Conservation (phyloP, 1,139 yeast species). For the Debaryomyces udenii region DNA sequence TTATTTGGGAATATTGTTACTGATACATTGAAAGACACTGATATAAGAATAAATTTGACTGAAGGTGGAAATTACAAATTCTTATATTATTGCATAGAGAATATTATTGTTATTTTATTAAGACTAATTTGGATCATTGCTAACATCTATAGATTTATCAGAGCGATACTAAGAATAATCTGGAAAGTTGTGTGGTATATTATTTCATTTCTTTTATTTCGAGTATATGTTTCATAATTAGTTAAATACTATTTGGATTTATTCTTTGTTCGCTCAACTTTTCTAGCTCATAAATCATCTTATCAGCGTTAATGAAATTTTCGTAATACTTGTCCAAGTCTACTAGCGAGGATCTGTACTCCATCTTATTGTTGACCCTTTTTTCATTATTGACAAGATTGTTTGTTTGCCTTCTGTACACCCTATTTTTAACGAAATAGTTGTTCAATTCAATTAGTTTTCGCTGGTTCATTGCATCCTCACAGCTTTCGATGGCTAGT, state of each 20-base stretch:
- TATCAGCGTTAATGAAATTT: constrained; percentile 31
- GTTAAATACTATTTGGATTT: not conserved
- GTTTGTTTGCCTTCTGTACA: constrained; percentile 12
- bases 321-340: constrained; percentile 18
- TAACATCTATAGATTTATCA: constrained; percentile 50
- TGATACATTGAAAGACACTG: constrained; percentile 23
- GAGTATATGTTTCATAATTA: not conserved
- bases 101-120: constrained; percentile 59
- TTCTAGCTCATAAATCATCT: constrained; percentile 26
- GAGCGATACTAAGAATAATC: constrained; percentile 33
- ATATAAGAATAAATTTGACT: constrained; percentile 24
- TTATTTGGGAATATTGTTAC: constrained; percentile 33
- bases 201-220: constrained; percentile 1
- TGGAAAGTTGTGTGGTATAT: constrained; percentile 33
- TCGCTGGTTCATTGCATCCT: constrained; percentile 13
- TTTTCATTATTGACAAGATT: not conserved
- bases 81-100: constrained; percentile 45
- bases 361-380: not conserved
- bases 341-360: not conserved
- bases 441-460: constrained; percentile 20
- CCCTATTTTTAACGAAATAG: constrained; percentile 21
- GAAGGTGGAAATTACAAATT: constrained; percentile 33
- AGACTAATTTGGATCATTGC: constrained; percentile 76
- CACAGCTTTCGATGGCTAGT: constrained; percentile 6
- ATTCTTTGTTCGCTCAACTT: constrained; percentile 15